Conservation (phyloP, 129 eudicot species). For the Oenanthe sinensis region DNA sequence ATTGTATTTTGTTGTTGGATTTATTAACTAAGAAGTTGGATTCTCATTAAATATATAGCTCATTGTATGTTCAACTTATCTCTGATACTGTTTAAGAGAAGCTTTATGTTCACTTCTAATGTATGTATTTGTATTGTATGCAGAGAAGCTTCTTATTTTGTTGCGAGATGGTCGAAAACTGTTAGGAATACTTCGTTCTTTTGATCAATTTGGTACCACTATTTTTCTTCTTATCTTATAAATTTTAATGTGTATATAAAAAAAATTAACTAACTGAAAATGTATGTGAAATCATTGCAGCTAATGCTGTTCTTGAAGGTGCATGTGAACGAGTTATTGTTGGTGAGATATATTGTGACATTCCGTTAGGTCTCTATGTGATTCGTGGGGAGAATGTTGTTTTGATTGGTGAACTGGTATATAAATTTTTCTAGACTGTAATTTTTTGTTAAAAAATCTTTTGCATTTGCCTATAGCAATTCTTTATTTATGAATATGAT, state of each 20-base stretch:
- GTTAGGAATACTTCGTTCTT: conserved; percentile 87
- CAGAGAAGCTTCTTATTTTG: conserved; percentile 95
- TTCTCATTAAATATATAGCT: background rate
- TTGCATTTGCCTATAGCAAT: background rate
- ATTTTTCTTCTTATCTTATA: conserved; percentile 8
- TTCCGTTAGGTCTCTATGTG: conserved; percentile 85
- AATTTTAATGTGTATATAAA: background rate
- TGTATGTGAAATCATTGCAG: conserved; percentile 31
- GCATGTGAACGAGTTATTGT: conserved; percentile 95
- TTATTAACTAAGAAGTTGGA: background rate
- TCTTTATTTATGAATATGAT: conserved; percentile 8
- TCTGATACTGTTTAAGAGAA: background rate
- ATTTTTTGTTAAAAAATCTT: background rate
- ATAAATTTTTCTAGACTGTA: background rate
- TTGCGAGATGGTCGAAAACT: conserved; percentile 94
- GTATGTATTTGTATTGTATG: background rate
- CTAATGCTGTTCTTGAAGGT: conserved; percentile 96
- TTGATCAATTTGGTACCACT: conserved; percentile 87
- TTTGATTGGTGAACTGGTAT: conserved; percentile 92
- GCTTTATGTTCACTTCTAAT: background rate
- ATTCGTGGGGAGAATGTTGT: conserved; percentile 99
- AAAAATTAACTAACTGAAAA: conserved; percentile 15
- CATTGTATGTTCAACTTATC: background rate
- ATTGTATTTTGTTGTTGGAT: background rate
- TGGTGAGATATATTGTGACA: conserved; percentile 92